A percentile compares a stretch with the other conserved stretches of the same genome.
These are phyloP conservation scores for Gastrolobium bilobum DNA, from an alignment of 306 rosid genomes.

Conservation along the genomic window DNA sequence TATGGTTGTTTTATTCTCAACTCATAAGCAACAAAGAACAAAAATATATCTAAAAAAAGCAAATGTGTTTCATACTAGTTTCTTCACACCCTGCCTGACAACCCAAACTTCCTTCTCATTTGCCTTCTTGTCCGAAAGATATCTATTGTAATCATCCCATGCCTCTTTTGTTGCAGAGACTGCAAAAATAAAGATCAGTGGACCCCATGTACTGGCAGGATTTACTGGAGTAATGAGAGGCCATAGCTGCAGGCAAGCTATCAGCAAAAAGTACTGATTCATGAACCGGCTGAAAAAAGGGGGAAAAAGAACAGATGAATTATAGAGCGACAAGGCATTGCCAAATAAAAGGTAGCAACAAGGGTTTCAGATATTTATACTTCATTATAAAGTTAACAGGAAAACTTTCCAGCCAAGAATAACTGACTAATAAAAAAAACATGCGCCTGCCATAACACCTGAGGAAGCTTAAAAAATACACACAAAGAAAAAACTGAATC, in stretches of 20 bases:
- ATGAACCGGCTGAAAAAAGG: slow-evolving; percentile 91
- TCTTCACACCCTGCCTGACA: slow-evolving; percentile 80
- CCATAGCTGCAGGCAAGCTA: slow-evolving; percentile 99
- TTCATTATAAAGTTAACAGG: slow-evolving; percentile 30
- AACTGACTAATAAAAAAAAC: slow-evolving; percentile 7
- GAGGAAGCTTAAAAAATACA: slow-evolving; percentile 27
- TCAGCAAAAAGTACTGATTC: slow-evolving; percentile 98
- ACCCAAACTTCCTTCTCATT: slow-evolving; percentile 98
- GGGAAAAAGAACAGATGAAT: slow-evolving; percentile 38
- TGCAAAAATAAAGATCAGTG: slow-evolving; percentile 96
- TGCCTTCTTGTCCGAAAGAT: slow-evolving; percentile 96
- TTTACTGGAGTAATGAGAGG: slow-evolving; percentile 97
- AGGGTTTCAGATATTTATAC: slow-evolving; percentile 1
- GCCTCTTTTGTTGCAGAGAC: slow-evolving; percentile 99
- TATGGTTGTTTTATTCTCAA: slow-evolving; percentile 36
- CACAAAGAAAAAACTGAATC: slow-evolving; percentile 24
- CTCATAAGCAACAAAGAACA: slow-evolving; percentile 24
- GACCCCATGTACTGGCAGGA: slow-evolving; percentile 99
- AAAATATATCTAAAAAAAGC: slow-evolving; percentile 27
- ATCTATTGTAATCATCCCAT: slow-evolving; percentile 98
- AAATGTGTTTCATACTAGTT: slow-evolving; percentile 63
- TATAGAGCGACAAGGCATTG: slow-evolving; percentile 15
- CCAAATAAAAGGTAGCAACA: slow-evolving; percentile 2
- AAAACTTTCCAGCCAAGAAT: slow-evolving; percentile 14
- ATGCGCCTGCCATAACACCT: slow-evolving; percentile 36